Conservation (phyloP, 208 protist genomes). For the Vickermania spadyakhi region DNA sequence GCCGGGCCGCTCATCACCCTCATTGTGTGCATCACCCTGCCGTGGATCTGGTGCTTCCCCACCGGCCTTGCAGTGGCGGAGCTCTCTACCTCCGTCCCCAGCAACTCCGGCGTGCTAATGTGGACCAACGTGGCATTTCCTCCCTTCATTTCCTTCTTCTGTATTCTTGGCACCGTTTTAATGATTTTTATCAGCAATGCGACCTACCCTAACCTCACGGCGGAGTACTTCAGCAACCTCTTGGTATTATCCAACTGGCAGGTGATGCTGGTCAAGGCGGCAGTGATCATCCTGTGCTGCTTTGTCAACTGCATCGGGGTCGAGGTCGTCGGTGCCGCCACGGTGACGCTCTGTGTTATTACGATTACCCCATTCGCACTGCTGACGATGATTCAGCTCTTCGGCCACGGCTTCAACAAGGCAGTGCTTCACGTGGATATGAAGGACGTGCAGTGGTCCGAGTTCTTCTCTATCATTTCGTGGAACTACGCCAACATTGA, state of each 20-base stretch:
- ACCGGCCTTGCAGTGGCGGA: constrained; percentile 78
- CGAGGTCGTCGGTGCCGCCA: constrained; percentile 60
- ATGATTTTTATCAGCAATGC: constrained; percentile 82
- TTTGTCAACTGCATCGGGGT: constrained; percentile 64
- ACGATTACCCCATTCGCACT: constrained; percentile 61
- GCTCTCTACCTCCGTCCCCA: constrained; percentile 70
- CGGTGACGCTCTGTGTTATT: constrained; percentile 48
- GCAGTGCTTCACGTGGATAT: constrained; percentile 51
- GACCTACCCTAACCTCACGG: constrained; percentile 65
- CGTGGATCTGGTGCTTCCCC: constrained; percentile 71
- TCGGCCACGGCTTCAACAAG: constrained; percentile 52
- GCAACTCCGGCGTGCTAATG: constrained; percentile 84
- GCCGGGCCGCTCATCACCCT: constrained; percentile 69
- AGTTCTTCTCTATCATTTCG: constrained; percentile 77
- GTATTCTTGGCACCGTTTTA: constrained; percentile 62
- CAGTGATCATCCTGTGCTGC: constrained; percentile 47
- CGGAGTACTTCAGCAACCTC: constrained; percentile 55
- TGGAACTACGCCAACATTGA: constrained; percentile 89
- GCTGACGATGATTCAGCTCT: constrained; percentile 58
- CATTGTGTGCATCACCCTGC: constrained; percentile 61
- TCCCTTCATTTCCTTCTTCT: constrained; percentile 63
- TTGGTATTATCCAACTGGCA: constrained; percentile 16
- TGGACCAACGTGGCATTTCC: constrained; percentile 77
- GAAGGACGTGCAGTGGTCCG: constrained; percentile 39
- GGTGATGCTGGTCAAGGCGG: constrained; percentile 51